These are phyloP conservation scores for Bullera alba DNA, from an alignment of 768 basidiomycete genomes.

Conservation along the genomic window DNA sequence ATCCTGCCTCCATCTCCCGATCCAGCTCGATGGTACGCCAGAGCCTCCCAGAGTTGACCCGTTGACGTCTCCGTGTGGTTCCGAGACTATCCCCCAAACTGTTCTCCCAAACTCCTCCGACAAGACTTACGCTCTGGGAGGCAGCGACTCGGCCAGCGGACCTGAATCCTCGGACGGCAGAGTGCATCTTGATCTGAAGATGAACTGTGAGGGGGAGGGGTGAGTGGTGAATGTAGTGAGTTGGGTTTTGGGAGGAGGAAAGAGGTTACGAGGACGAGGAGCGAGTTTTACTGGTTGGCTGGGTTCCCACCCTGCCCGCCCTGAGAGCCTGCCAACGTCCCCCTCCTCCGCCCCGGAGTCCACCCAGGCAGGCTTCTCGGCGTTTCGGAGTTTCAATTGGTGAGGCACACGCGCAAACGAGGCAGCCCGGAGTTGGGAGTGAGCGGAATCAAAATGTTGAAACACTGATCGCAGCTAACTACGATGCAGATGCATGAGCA, in stretches of 20 bases:
- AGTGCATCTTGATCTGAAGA: constrained; percentile 39
- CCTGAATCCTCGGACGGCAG: constrained; percentile 40
- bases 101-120: not conserved
- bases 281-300: no score
- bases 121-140: constrained; percentile 31
- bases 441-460: not conserved
- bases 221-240: constrained; percentile 8
- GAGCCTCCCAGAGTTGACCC: no score
- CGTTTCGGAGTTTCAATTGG: constrained; percentile 14
- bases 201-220: constrained; percentile 10
- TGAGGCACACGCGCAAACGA: no score
- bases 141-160: constrained; percentile 31
- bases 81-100: not conserved
- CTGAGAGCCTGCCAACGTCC: no score
- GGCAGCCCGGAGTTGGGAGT: constrained; percentile 9
- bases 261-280: constrained; percentile 1
- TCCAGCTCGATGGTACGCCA: not conserved
- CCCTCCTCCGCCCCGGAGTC: no score
- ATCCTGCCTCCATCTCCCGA: not conserved
- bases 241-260: constrained; percentile 13
- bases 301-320: no score
- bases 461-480: no score
- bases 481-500: no score
- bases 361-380: constrained; percentile 14
- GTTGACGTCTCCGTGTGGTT: not conserved